phyloP scores from a whole-genome alignment of 1,284 basidiomycete genomes.

The Ganoderma lucidum region DNA sequence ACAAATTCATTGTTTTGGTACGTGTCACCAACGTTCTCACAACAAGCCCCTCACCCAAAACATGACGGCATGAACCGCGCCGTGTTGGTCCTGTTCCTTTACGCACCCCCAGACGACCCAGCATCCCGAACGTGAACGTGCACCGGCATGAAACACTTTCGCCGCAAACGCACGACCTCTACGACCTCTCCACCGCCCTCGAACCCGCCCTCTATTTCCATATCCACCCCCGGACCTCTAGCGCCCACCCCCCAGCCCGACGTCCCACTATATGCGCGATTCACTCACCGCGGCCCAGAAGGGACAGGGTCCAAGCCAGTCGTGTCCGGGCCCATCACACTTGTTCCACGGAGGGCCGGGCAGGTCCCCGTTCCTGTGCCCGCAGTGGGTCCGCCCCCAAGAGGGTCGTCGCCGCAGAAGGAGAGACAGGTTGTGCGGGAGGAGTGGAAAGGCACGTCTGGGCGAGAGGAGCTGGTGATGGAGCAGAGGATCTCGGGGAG shows the following conservation, averaged over 20 bases:
- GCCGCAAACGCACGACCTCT: constrained; percentile 37
- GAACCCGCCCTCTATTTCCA: background rate
- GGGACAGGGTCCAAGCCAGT: constrained; percentile 33
- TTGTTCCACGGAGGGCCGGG: constrained; percentile 24
- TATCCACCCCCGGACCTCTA: constrained; percentile 26
- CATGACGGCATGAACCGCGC: background rate
- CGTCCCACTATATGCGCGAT: constrained; percentile 43
- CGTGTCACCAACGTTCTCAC: background rate
- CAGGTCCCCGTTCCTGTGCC: background rate
- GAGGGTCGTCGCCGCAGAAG: constrained; percentile 17
- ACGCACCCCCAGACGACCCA: background rate
- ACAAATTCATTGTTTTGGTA: constrained; percentile 3
- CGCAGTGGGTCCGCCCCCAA: constrained; percentile 6
- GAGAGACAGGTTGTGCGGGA: constrained; percentile 10
- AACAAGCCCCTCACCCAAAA: background rate
- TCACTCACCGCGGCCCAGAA: constrained; percentile 29
- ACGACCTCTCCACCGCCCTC: constrained; percentile 26
- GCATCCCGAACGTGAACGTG: constrained; percentile 5
- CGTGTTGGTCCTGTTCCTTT: background rate
- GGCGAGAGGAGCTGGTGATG: constrained; percentile 7
- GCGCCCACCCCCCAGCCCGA: constrained; percentile 18
- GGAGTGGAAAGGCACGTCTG: constrained; percentile 5
- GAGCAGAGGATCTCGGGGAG: constrained; percentile 8
- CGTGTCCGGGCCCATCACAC: constrained; percentile 42
- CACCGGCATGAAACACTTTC: constrained; percentile 37